Conservation (phyloP, 73 alveolate species). For the Tetrahymena elliotti region DNA sequence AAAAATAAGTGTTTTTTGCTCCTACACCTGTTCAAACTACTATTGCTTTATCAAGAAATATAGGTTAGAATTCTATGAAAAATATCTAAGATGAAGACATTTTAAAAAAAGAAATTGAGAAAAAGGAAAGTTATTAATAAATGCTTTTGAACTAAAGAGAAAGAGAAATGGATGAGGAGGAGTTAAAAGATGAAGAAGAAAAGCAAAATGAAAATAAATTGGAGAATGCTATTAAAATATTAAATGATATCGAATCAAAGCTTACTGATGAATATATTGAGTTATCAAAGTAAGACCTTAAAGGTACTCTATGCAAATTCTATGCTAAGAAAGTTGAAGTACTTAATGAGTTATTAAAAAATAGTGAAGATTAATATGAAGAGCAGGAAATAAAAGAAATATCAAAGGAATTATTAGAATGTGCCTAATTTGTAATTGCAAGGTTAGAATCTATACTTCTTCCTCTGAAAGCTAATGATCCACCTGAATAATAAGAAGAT, state of each 20-base stretch:
- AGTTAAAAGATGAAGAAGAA: not conserved
- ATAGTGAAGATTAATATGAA: not conserved
- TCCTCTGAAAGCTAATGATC: not conserved
- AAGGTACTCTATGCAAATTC: not conserved
- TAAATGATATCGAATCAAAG: not conserved
- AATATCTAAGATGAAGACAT: not conserved
- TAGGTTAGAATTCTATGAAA: not conserved
- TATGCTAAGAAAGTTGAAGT: not conserved
- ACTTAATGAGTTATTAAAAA: not conserved
- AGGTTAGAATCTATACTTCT: not conserved
- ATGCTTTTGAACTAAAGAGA: not conserved
- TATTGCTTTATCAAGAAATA: not conserved
- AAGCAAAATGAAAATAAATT: not conserved
- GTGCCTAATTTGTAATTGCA: not conserved
- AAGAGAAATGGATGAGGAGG: not conserved
- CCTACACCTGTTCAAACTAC: not conserved
- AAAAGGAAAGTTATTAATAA: not conserved
- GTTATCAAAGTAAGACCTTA: not conserved
- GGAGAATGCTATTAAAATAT: not conserved
- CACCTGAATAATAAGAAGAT: not conserved
- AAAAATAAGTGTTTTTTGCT: not conserved
- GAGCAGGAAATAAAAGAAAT: not conserved
- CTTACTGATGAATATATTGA: not conserved
- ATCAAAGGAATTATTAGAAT: not conserved
- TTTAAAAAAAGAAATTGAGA: not conserved